Evolutionary conservation across 1,139 yeast genomes (phyloP).

Genomic region (Kodamaea suecica): DNA sequence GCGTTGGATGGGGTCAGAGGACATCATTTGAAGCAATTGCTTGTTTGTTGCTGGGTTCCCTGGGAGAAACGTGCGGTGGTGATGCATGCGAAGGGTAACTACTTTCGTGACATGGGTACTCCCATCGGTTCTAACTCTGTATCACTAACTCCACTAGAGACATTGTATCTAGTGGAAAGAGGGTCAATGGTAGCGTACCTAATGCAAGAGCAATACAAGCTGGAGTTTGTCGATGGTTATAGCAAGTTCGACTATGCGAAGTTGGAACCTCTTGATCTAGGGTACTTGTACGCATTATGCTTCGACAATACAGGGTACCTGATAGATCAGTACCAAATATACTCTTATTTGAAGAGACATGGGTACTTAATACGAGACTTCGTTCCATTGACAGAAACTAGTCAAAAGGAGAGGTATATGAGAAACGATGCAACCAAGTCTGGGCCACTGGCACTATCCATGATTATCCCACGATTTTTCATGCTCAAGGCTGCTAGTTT

Average conservation of each 20-base stretch:
- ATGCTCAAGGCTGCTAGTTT: neutral
- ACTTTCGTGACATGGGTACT: constrained; percentile 69
- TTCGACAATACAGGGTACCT: constrained; percentile 28
- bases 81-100: constrained; percentile 65
- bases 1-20: constrained; percentile 63
- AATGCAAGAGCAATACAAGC: constrained; percentile 17
- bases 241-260: constrained; percentile 21
- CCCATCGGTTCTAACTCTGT: constrained; percentile 32
- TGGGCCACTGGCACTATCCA: neutral
- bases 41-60: constrained; percentile 48
- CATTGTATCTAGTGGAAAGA: constrained; percentile 75
- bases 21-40: constrained; percentile 48
- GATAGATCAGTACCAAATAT: constrained; percentile 64
- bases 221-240: constrained; percentile 1
- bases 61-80: constrained; percentile 44
- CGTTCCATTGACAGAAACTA: neutral
- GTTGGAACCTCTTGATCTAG: constrained; percentile 53
- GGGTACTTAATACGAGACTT: constrained; percentile 60
- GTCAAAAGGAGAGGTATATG: neutral
- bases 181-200: constrained; percentile 68
- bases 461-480: neutral
- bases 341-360: constrained; percentile 69
- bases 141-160: constrained; percentile 63
- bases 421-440: no score
- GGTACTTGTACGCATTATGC: constrained; percentile 60